Base-by-base conservation (phyloP, 352 stramenopile genomes). In the Phytopythium delawarense region DNA sequence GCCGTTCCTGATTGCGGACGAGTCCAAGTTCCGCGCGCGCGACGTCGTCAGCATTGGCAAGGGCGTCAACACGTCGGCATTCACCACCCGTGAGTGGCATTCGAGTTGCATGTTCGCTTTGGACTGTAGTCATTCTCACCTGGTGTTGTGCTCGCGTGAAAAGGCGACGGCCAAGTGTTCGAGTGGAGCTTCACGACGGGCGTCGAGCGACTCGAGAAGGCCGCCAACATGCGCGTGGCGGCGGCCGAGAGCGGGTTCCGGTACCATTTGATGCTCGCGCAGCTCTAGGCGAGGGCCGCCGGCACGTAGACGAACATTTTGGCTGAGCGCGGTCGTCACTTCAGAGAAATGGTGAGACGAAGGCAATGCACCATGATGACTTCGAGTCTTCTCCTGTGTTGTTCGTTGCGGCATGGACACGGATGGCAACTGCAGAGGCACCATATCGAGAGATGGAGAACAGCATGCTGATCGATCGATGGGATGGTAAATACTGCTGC, bases 161-260 rank as follows among this genome's bases (percentile, higher is more conserved):
- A 49, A 87, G 77, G 55, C 3, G 79, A 93, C 54, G 86, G 86
- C 42, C 65, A 68, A 44, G 81, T 74, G 11, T 94, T 84, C 59
- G 86, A 92, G 70, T 94, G 86, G 86, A 84, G 73, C 45, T 87
- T 87, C 57, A 72, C 79, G 32, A 62, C 61, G 51, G 86, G 84
- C 23, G 65, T 94, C 40, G 75, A 80, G 50, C 62, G 58, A 6
- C 64, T 91, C 42, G 60, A 76, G 25, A 76, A 74, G n/a, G 71
- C 75, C 0, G 56, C 66, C 12, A 54, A 67, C 30, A 56, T 90
- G 34, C 58, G 71, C 8, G 78, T 93, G 25, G 48, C 58, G 16
- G 77, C 81, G 28, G 74, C 89, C 66, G 84, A 93, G 64, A 88
- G 81, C 48, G 86, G 86, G 46, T 94, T 91, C 63, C 73, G 83